Evolutionary conservation across 2,329 filamentous ascomycete genomes (phyloP).

Genomic region (Cladobotryum protrusum): DNA sequence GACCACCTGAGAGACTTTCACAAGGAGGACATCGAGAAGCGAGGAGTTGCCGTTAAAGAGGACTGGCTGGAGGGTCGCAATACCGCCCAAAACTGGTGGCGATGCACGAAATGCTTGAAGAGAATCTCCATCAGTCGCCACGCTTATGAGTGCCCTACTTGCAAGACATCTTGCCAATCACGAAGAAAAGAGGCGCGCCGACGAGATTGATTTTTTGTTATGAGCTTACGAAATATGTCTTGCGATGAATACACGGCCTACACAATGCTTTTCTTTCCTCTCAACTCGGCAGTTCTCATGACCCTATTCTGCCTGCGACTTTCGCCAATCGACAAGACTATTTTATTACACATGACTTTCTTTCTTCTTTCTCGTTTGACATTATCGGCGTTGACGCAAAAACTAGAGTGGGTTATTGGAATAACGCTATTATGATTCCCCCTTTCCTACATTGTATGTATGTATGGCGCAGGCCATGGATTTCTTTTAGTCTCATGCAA

Average conservation of each 20-base stretch:
- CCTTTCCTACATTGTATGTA: too few relatives aligned
- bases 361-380: too few relatives aligned
- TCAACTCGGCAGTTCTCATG: too few relatives aligned
- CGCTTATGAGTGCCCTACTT: constrained; percentile 41
- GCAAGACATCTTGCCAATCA: constrained; percentile 41
- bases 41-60: constrained; percentile 30
- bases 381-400: too few relatives aligned
- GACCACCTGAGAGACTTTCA: constrained; percentile 52
- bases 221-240: background rate
- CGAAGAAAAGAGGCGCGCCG: constrained; percentile 33
- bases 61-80: constrained; percentile 36
- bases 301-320: too few relatives aligned
- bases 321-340: too few relatives aligned
- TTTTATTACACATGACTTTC: too few relatives aligned
- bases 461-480: too few relatives aligned
- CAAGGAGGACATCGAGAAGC: constrained; percentile 47
- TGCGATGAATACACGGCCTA: constrained; percentile 1
- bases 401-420: too few relatives aligned
- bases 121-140: constrained; percentile 35
- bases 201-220: constrained; percentile 12
- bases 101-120: constrained; percentile 47
- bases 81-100: constrained; percentile 42
- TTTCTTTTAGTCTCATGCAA: too few relatives aligned
- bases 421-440: too few relatives aligned
- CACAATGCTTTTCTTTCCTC: too few relatives aligned